phyloP scores from a whole-genome alignment of 2,329 filamentous ascomycete species.

The Fusarium stilboides region DNA sequence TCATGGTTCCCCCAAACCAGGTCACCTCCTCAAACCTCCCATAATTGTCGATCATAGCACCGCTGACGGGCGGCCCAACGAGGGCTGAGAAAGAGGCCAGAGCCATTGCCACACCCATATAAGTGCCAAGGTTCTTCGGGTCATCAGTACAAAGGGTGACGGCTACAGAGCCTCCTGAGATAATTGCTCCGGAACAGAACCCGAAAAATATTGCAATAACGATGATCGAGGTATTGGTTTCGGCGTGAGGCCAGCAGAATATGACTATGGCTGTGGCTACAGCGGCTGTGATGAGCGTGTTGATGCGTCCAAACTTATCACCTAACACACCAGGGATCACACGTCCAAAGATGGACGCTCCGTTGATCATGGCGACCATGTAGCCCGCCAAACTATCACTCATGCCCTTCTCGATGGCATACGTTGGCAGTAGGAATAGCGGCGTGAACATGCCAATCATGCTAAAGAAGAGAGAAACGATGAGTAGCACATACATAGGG shows the following conservation, averaged over 20 bases:
- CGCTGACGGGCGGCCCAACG: conserved; percentile 56
- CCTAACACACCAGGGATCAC: conserved; percentile 72
- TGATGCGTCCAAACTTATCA: conserved; percentile 70
- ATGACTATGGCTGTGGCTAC: conserved; percentile 26
- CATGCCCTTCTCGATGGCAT: conserved; percentile 68
- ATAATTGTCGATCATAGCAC: conserved; percentile 57
- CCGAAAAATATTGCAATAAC: conserved; percentile 57
- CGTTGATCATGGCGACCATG: conserved; percentile 77
- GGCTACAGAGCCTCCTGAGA: conserved; percentile 61
- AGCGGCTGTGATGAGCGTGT: conserved; percentile 55
- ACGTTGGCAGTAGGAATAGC: conserved; percentile 63
- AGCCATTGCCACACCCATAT: conserved; percentile 66
- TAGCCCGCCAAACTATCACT: conserved; percentile 73
- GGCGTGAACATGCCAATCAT: conserved; percentile 51
- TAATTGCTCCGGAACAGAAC: conserved; percentile 59
- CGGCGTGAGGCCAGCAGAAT: conserved; percentile 53
- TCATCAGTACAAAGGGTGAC: conserved; percentile 56
- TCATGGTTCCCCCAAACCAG: conserved; percentile 44
- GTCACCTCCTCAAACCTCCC: conserved; percentile 46
- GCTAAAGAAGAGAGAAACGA: conserved; percentile 55
- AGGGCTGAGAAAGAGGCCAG: conserved; percentile 61
- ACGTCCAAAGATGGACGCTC: conserved; percentile 70
- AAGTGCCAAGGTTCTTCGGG: conserved; percentile 62
- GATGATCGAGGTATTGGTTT: conserved; percentile 53
- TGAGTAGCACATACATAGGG: conserved; percentile 22